A percentile compares a stretch with the other conserved stretches of the same genome.
These are phyloP conservation scores for Eutrema japonicum DNA, from an alignment of 345 rosid species.

Conservation along the genomic window DNA sequence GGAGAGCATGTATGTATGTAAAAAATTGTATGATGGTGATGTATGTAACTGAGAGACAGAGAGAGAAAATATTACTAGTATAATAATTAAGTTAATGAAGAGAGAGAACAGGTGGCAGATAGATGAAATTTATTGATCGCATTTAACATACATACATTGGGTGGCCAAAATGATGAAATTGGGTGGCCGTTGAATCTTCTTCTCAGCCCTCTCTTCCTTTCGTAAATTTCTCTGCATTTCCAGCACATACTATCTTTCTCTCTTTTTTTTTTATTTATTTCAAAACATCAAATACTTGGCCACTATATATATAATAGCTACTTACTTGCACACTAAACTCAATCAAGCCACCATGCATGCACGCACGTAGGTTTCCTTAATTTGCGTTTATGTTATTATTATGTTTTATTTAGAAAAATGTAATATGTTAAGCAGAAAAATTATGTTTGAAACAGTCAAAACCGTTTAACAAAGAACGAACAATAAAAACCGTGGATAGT, in stretches of 20 bases:
- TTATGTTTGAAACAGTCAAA: neutral
- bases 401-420: neutral
- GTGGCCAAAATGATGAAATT: slow-evolving; percentile 42
- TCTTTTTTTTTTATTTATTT: neutral
- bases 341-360: slow-evolving; percentile 21
- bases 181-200: slow-evolving; percentile 46
- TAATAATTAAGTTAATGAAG: slow-evolving; percentile 24
- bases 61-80: slow-evolving; percentile 16
- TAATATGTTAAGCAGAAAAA: neutral
- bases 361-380: neutral
- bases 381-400: slow-evolving; percentile 8
- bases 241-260: slow-evolving; percentile 23
- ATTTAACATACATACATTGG: slow-evolving; percentile 38
- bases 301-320: neutral
- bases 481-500: slow-evolving; percentile 6
- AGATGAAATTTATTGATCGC: slow-evolving; percentile 47
- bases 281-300: slow-evolving; percentile 28
- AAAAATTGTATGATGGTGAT: slow-evolving; percentile 4
- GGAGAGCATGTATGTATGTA: slow-evolving; percentile 28
- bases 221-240: slow-evolving; percentile 24
- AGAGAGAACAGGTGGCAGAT: slow-evolving; percentile 41
- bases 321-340: slow-evolving; percentile 26
- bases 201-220: neutral
- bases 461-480: too few relatives aligned
- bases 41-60: slow-evolving; percentile 17